Conservation (phyloP, 1,284 basidiomycete species). For the Boletus austroedulis region DNA sequence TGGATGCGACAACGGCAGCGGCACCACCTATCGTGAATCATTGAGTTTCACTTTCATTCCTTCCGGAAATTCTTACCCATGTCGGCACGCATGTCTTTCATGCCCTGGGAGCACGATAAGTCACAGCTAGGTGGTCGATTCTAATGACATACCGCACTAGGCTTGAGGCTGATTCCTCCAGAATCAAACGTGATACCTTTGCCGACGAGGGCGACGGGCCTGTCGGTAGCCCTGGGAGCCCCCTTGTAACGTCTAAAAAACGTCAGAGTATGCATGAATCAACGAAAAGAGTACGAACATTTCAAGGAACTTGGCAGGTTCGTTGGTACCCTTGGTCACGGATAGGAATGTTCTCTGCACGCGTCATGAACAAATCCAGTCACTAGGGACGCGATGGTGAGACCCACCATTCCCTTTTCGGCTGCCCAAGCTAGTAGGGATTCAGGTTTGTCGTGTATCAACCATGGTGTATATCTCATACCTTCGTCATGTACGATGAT, state of each 20-base stretch:
- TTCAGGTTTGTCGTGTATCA: not conserved
- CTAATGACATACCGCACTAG: conserved; percentile 55
- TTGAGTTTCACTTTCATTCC: not conserved
- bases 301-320: conserved; percentile 86
- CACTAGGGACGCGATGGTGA: not conserved
- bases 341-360: conserved; percentile 79
- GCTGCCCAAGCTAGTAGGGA: conserved; percentile 65
- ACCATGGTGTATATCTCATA: conserved; percentile 23
- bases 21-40: conserved; percentile 56
- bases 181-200: conserved; percentile 90
- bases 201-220: conserved; percentile 78
- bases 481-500: conserved; percentile 76
- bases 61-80: conserved; percentile 56
- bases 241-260: conserved; percentile 74
- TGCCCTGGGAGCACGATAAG: conserved; percentile 43
- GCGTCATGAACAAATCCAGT: not conserved
- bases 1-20: conserved; percentile 71
- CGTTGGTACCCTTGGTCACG: conserved; percentile 78
- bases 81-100: conserved; percentile 81
- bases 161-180: conserved; percentile 88
- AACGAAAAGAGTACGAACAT: conserved; percentile 50
- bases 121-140: conserved; percentile 1
- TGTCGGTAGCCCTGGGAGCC: conserved; percentile 50
- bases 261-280: not conserved
- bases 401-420: conserved; percentile 73